Evolutionary conservation across 169 alveolate genomes (phyloP), one percentile per base, ranked within the genome.

Genomic region (Pseudocohnilembus persalinus): DNA sequence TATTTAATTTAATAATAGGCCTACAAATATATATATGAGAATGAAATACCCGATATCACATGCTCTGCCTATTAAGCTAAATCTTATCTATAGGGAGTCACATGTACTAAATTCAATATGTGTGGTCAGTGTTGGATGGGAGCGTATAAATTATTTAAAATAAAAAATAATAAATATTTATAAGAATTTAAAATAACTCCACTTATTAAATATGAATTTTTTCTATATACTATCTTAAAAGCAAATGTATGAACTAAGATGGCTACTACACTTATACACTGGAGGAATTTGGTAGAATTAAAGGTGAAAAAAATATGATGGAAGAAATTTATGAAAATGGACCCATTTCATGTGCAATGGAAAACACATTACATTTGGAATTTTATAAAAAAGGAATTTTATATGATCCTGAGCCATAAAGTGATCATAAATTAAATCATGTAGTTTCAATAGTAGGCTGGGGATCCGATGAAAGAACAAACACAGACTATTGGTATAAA

Each of bases 361-460:
- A 20, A 49, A 49, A 4, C 20, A 49, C 68, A 49, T 11, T 4
- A 49, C 26, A 4, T 20, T 49, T 49, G 4, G 27, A 75, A 15
- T 80, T 82, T 68, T 91, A 88, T 81, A 85, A 84, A 29, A 88
- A 89, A n/a, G 82, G 89, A 32, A 81, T 89, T 73, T 89, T 82
- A 29, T 80, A 49, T 27, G 90, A 89, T 79, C 81, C 80, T 27
- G 90, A 89, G 76, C 81, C 80, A 27, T 83, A 87, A 28, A 80
- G 74, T 27, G 81, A 31, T 27, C 34, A 29, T 15, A 80, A 74
- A n/a, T 30, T 32, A 28, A n/a, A 94, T 75, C 98, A 96, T 90
- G 98, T 94, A 49, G 97, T 95, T 32, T 92, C 95, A 78, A 93
- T 89, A 49, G 98, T 94, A 32, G 98, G 98, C 30, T 96, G 95